A percentile compares a stretch with the other conserved stretches of the same genome.
Conservation (phyloP, 192 early-diverging fungal species). For the Funneliformis geosporum region DNA sequence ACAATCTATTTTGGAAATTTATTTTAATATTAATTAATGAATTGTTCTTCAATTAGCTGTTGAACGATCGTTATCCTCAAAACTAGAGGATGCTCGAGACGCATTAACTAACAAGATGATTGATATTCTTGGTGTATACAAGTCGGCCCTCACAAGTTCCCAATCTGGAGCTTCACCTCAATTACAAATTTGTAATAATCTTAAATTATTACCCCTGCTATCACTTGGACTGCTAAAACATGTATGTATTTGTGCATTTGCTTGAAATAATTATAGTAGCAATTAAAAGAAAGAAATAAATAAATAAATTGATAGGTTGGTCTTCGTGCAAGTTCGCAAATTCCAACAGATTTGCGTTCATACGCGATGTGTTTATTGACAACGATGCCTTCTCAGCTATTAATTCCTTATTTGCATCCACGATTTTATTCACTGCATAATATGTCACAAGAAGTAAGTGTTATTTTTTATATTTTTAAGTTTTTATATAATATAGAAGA, state of each 20-base stretch:
- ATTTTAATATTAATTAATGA: background rate
- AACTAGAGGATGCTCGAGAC: conserved; percentile 92
- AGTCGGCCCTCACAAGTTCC: conserved; percentile 70
- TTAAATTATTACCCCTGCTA: conserved; percentile 84
- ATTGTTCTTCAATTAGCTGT: conserved; percentile 59
- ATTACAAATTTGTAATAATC: conserved; percentile 79
- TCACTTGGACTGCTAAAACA: conserved; percentile 84
- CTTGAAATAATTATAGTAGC: background rate
- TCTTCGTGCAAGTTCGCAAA: conserved; percentile 62
- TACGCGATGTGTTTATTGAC: conserved; percentile 77
- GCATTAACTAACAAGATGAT: conserved; percentile 82
- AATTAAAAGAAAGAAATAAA: background rate
- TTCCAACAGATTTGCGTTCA: conserved; percentile 80
- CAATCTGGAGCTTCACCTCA: conserved; percentile 76
- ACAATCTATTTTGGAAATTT: background rate
- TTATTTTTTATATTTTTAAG: background rate
- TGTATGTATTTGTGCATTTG: conserved; percentile 45
- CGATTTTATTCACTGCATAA: conserved; percentile 84
- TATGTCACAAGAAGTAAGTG: conserved; percentile 64
- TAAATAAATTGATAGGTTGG: conserved; percentile 42
- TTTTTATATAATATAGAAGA: background rate
- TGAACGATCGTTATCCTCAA: conserved; percentile 80
- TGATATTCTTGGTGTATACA: conserved; percentile 91
- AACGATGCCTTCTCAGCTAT: conserved; percentile 79
- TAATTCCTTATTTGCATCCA: conserved; percentile 71